phyloP scores from a whole-genome alignment of 164 flowering plant species.

The Platanus orientalis region DNA sequence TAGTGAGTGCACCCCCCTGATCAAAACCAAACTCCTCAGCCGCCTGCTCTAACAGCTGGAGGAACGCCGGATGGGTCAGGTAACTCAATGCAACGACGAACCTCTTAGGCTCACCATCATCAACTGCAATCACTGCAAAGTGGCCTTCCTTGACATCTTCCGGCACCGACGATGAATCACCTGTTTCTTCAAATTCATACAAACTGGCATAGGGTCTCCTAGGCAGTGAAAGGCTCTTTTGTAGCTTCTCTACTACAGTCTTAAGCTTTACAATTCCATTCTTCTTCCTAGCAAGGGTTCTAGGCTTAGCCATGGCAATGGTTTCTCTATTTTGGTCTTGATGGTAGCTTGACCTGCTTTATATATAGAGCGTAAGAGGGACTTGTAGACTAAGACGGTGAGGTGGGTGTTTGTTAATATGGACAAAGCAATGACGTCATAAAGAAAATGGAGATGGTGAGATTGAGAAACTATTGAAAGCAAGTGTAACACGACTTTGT shows the following conservation, averaged over 20 bases:
- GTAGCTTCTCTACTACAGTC: conserved; percentile 31
- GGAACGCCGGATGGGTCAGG: conserved; percentile 37
- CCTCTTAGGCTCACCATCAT: conserved; percentile 34
- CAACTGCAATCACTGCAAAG: conserved; percentile 52
- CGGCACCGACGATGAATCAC: conserved; percentile 28
- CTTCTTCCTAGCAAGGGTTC: conserved; percentile 19
- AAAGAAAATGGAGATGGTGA: neutral
- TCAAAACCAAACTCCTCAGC: conserved; percentile 63
- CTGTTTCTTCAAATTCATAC: conserved; percentile 10
- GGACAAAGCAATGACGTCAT: neutral
- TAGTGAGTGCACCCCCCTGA: conserved; percentile 51
- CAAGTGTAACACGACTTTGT: too few species aligned
- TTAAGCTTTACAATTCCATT: conserved; percentile 40
- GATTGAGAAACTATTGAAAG: neutral
- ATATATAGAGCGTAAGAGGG: neutral
- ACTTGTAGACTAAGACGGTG: neutral
- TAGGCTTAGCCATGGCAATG: conserved; percentile 18
- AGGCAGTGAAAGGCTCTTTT: conserved; percentile 29
- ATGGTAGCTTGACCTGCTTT: neutral
- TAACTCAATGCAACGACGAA: conserved; percentile 41
- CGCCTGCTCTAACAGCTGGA: conserved; percentile 47
- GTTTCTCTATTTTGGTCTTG: neutral
- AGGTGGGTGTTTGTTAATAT: neutral
- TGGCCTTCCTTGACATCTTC: conserved; percentile 67
- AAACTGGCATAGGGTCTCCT: conserved; percentile 14